Evolutionary conservation across 805 yeast genomes (phyloP).

Genomic region (Kodamaea nitidulidarum): DNA sequence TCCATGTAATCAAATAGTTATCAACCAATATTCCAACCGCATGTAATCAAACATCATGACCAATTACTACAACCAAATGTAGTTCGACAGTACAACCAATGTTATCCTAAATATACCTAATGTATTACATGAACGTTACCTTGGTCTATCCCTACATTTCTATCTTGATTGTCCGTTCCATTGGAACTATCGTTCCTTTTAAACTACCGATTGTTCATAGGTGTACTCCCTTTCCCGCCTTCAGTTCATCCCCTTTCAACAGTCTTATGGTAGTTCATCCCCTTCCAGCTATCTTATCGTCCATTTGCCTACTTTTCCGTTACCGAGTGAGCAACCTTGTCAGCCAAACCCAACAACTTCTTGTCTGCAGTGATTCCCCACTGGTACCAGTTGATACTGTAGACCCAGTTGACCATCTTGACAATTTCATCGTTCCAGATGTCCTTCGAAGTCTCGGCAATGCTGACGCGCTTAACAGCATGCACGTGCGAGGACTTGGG

Average conservation of each 20-base stretch:
- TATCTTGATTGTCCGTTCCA: background rate
- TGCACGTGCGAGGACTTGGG: conserved; percentile 34
- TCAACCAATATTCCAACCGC: no score
- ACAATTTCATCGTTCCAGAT: conserved; percentile 77
- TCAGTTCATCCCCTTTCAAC: no score
- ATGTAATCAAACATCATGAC: no score
- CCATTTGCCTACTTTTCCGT: conserved; percentile 4
- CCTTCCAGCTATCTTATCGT: background rate
- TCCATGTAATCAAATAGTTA: no score
- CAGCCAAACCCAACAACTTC: conserved; percentile 26
- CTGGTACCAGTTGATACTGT: conserved; percentile 48
- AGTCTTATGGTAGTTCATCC: background rate
- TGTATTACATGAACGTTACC: no score
- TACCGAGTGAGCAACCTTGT: conserved; percentile 18
- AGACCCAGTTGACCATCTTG: conserved; percentile 59
- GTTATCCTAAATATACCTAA: no score
- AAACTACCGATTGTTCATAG: no score
- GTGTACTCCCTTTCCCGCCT: no score
- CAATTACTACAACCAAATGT: no score
- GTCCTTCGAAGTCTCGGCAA: conserved; percentile 64
- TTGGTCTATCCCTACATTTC: no score
- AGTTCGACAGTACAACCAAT: no score
- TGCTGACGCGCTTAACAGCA: conserved; percentile 30
- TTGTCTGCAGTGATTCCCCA: conserved; percentile 34
- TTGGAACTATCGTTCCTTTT: background rate